Base-by-base conservation (phyloP, 176 grass and related monocot genomes). In the Oryza officinalis region DNA sequence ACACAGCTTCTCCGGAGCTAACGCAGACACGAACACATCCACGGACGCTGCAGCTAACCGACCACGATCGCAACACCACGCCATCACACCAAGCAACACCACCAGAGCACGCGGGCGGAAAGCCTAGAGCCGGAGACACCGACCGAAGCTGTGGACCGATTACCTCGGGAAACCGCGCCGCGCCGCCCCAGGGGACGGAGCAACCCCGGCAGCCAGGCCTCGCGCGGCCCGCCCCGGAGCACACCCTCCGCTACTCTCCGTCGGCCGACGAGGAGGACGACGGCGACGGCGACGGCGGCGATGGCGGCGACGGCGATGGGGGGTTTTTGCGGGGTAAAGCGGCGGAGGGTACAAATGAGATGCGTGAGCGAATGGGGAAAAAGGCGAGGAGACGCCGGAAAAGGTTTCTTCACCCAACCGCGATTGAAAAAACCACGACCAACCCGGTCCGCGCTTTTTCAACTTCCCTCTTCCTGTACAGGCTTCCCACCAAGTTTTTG, bases 271-370 rank as follows among this genome's bases (percentile, higher is more conserved):
- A 45, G 43, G 26, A n/a, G 46, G 4, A 25, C 77, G 40, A 68
- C 12, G 65, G 22, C 27, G 64, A 11, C 41, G 4, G 15, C 77
- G 40, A 68, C 12, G 65, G 22, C 27, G 64, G 18, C 41, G 17
- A 2, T 14, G 22, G 4, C 2, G 2, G 12, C 11, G 20, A 26
- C 0, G 27, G 25, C 31, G 14, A 37, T 2, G 49, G 12, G 9
- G 35, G 49, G 71, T 20, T 47, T 87, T 80, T 67, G 73, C n/a
- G 72, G 73, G 72, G 72, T n/a, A 35, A 75, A 66, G 41, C 35
- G 1, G 27, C 11, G 68, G 65, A 35, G 26, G 2, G 61, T 38
- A 20, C 22, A 20, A 23, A 27, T 23, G 33, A 61, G 44, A 2
- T 10, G 17, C 4, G 69, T 50, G 80, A 22, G 4, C 10, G 25